These are phyloP conservation scores for Erysiphe pulchra DNA, from an alignment of 2,329 filamentous ascomycete genomes.

Conservation along the genomic window DNA sequence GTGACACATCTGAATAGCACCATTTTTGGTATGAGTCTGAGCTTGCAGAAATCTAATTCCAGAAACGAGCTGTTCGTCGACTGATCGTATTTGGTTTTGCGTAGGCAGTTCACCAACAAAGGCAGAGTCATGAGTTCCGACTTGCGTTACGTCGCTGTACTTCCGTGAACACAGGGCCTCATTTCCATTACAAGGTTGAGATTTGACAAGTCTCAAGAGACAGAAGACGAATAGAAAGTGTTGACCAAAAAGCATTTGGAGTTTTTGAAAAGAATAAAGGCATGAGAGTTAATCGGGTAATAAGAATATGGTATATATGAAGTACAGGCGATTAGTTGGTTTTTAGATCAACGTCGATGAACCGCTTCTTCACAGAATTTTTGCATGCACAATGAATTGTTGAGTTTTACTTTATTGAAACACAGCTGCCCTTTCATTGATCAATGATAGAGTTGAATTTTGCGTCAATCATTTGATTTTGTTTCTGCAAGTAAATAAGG, in stretches of 20 bases:
- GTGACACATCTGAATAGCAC: constrained; percentile 19
- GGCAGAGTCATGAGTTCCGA: constrained; percentile 39
- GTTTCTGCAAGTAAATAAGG: too few relatives aligned
- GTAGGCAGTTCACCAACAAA: constrained; percentile 11
- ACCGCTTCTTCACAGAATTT: too few relatives aligned
- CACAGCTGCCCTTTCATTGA: too few relatives aligned
- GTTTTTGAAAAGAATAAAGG: too few relatives aligned
- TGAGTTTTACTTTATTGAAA: too few relatives aligned
- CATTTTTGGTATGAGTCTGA: constrained; percentile 17
- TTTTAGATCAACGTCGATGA: too few relatives aligned
- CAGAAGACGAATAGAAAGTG: not conserved
- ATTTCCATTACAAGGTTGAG: constrained; percentile 35
- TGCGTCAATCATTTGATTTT: too few relatives aligned
- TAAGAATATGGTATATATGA: too few relatives aligned
- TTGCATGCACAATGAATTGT: too few relatives aligned
- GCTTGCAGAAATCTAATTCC: constrained; percentile 42
- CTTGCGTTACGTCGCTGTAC: constrained; percentile 55
- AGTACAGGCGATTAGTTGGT: too few relatives aligned
- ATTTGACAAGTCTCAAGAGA: not conserved
- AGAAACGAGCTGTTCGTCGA: constrained; percentile 31
- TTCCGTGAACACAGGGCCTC: constrained; percentile 40
- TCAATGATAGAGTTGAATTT: too few relatives aligned
- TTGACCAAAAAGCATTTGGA: not conserved
- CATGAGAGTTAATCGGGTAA: too few relatives aligned
- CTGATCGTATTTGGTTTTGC: constrained; percentile 30